Evolutionary conservation across 345 rosid genomes (phyloP).

Genomic region (Salix purpurea): DNA sequence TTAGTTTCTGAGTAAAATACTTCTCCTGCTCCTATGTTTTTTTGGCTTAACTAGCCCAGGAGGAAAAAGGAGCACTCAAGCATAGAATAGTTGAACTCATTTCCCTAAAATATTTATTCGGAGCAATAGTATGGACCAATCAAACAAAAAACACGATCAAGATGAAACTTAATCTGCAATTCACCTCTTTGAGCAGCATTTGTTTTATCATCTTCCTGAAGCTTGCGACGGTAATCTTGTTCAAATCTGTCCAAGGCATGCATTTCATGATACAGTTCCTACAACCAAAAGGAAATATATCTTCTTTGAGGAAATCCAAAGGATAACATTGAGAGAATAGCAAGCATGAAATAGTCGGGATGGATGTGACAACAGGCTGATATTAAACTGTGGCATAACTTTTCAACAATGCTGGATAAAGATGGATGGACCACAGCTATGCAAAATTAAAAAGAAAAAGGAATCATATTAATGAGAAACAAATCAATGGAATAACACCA

Average conservation of each 20-base stretch:
- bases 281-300: slow-evolving; percentile 14
- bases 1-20: too few species aligned
- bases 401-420: background rate
- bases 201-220: slow-evolving; percentile 80
- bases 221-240: slow-evolving; percentile 93
- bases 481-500: background rate
- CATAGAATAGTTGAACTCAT: background rate
- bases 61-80: background rate
- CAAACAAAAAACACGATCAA: background rate
- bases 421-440: background rate
- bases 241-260: slow-evolving; percentile 97
- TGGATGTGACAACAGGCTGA: background rate
- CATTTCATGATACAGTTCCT: slow-evolving; percentile 96
- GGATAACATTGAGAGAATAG: background rate
- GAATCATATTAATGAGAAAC: background rate
- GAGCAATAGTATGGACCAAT: background rate
- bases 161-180: background rate
- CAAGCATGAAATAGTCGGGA: background rate
- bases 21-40: too few species aligned
- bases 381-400: background rate
- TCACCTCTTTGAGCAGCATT: slow-evolving; percentile 74
- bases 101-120: background rate
- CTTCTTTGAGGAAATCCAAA: background rate
- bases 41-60: background rate
- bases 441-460: background rate